A percentile compares a stretch with the other conserved stretches of the same genome.
Conservation (phyloP, 2,329 filamentous ascomycete species). For the Huntiella decipiens region DNA sequence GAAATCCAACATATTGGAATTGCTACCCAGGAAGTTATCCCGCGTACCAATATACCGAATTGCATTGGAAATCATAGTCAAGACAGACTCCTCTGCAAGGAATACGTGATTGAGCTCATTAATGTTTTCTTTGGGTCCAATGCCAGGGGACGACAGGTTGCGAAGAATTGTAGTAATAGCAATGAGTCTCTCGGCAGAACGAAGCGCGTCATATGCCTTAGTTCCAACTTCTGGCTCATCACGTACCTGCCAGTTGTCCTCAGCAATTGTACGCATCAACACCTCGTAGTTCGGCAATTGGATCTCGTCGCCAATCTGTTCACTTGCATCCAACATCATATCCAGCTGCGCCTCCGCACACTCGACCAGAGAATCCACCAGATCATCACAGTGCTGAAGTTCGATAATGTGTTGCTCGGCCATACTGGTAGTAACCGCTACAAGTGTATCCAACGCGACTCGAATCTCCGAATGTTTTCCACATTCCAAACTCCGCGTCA, state of each 20-base stretch:
- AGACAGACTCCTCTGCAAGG: conserved; percentile 56
- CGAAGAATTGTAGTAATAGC: conserved; percentile 84
- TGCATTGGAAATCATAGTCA: conserved; percentile 67
- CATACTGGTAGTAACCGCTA: conserved; percentile 43
- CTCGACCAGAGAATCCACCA: conserved; percentile 74
- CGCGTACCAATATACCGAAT: conserved; percentile 79
- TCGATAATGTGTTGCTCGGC: conserved; percentile 45
- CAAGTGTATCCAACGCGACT: conserved; percentile 68
- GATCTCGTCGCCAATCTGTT: conserved; percentile 73
- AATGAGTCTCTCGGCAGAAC: conserved; percentile 69
- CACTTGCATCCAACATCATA: conserved; percentile 62
- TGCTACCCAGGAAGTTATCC: conserved; percentile 64
- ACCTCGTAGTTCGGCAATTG: conserved; percentile 76
- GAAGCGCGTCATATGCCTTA: conserved; percentile 61
- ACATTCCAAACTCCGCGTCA: conserved; percentile 77
- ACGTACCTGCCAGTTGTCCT: conserved; percentile 53
- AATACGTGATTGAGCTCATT: conserved; percentile 18
- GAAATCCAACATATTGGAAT: conserved; percentile 78
- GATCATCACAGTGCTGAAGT: conserved; percentile 62
- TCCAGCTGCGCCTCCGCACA: conserved; percentile 82
- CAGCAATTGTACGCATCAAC: conserved; percentile 55
- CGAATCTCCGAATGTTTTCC: conserved; percentile 82
- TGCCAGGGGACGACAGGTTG: conserved; percentile 53
- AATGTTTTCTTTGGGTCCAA: neutral
- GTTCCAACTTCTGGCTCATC: conserved; percentile 59